phyloP scores from a whole-genome alignment of 2,329 filamentous ascomycete genomes.

The Aaosphaeria arxii region DNA sequence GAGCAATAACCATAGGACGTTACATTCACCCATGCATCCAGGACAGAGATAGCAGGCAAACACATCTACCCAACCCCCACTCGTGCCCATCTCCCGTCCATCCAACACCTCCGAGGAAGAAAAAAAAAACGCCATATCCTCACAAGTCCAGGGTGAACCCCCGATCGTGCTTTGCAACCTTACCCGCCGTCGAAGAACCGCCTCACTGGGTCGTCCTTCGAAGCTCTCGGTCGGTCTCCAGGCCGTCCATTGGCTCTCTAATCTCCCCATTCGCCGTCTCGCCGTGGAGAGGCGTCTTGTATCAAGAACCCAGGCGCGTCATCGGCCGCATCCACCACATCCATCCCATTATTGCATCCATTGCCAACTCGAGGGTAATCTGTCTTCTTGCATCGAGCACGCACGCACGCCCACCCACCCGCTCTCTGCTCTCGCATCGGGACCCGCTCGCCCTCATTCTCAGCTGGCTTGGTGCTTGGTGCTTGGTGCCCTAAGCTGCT shows the following conservation, averaged over 20 bases:
- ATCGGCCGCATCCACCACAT: constrained; percentile 11
- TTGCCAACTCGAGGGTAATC: background rate
- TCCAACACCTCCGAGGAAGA: background rate
- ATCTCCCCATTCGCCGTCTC: constrained; percentile 8
- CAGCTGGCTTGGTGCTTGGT: constrained; percentile 18
- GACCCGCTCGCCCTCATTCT: constrained; percentile 18
- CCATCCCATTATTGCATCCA: constrained; percentile 3
- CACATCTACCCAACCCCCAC: background rate
- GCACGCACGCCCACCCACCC: background rate
- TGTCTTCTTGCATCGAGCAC: constrained; percentile 8
- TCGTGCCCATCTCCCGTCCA: background rate
- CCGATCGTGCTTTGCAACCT: constrained; percentile 21
- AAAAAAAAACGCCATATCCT: too few species aligned
- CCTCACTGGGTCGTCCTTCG: constrained; percentile 18
- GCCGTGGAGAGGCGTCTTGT: constrained; percentile 25
- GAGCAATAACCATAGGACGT: too few species aligned
- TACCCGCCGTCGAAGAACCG: constrained; percentile 14
- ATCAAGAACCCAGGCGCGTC: constrained; percentile 27
- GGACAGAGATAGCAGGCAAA: too few species aligned
- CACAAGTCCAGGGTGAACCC: background rate
- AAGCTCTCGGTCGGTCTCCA: constrained; percentile 12
- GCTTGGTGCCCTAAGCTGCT: background rate
- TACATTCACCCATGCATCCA: too few species aligned
- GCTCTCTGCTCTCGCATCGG: constrained; percentile 17
- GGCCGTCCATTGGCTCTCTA: constrained; percentile 23